Percentiles rank a stretch among this genome's conserved stretches.
These are phyloP conservation scores for Allium fistulosum DNA, from an alignment of 106 monocot genomes.

Conservation along the genomic window DNA sequence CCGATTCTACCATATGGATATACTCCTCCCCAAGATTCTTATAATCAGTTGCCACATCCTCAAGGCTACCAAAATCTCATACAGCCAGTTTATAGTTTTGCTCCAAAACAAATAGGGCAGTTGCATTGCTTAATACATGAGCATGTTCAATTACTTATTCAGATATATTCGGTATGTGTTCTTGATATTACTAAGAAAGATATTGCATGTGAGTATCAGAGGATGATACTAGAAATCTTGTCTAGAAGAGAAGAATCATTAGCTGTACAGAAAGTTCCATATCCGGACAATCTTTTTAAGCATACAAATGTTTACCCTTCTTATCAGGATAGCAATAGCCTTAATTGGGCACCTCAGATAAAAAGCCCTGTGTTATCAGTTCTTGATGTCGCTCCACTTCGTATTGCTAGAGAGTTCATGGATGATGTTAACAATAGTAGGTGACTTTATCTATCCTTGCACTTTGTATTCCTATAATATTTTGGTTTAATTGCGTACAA, in stretches of 20 bases:
- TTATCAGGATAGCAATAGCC: conserved; percentile 17
- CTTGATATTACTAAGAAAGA: conserved; percentile 73
- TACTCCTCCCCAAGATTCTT: conserved; percentile 12
- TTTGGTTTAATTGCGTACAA: too few species aligned
- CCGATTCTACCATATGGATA: conserved; percentile 58
- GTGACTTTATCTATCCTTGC: conserved; percentile 21
- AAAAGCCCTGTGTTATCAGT: conserved; percentile 41
- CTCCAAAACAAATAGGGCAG: conserved; percentile 63
- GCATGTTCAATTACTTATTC: conserved; percentile 91
- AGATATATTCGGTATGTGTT: conserved; percentile 63
- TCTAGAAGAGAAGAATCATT: conserved; percentile 54
- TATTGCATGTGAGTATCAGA: conserved; percentile 36
- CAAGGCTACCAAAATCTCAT: not conserved
- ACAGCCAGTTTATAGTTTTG: conserved; percentile 44
- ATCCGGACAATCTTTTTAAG: conserved; percentile 42
- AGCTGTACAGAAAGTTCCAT: conserved; percentile 26
- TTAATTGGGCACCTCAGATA: conserved; percentile 47
- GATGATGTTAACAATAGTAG: conserved; percentile 61
- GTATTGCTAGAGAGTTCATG: conserved; percentile 45
- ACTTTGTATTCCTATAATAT: not conserved
- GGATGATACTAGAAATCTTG: conserved; percentile 64
- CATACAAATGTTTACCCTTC: conserved; percentile 21
- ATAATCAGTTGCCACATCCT: conserved; percentile 16
- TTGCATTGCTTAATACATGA: conserved; percentile 69
- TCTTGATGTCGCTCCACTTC: conserved; percentile 79